phyloP scores from a whole-genome alignment of 2,329 filamentous ascomycete species.

The Penicillium expansum region DNA sequence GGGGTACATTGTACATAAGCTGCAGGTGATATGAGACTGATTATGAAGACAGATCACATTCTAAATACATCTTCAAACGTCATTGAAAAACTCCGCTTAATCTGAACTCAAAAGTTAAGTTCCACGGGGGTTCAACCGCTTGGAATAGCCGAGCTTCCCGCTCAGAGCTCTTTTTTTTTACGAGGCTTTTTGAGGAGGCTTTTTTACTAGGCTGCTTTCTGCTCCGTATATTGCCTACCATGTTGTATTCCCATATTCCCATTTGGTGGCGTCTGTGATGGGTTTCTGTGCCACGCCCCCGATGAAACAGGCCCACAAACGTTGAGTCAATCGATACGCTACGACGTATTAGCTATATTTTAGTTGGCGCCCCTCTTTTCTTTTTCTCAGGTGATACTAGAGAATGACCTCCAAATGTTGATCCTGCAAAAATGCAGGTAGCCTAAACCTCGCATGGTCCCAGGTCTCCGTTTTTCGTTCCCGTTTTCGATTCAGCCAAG shows the following conservation, averaged over 20 bases:
- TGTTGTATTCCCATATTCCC: not conserved
- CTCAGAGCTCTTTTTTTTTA: slow-evolving; percentile 2
- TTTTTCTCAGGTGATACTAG: slow-evolving; percentile 19
- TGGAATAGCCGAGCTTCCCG: slow-evolving; percentile 26
- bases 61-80: slow-evolving; percentile 3
- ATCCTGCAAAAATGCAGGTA: slow-evolving; percentile 17
- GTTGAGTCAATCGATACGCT: slow-evolving; percentile 10
- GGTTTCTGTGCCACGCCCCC: slow-evolving; percentile 3
- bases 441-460: not conserved
- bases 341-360: slow-evolving; percentile 4
- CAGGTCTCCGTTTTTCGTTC: not conserved
- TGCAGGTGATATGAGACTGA: not conserved
- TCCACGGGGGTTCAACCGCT: slow-evolving; percentile 20
- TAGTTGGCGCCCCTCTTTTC: slow-evolving; percentile 3
- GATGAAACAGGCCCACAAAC: slow-evolving; percentile 13
- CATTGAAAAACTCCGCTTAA: not conserved
- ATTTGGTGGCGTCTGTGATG: slow-evolving; percentile 13
- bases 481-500: not conserved
- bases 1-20: not conserved
- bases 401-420: slow-evolving; percentile 14
- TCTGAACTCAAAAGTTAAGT: slow-evolving; percentile 1
- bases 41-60: not conserved
- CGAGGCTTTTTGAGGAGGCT: not conserved
- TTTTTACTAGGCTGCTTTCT: not conserved
- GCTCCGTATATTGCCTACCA: too few species aligned